A percentile compares a stretch with the other conserved stretches of the same genome.
Evolutionary conservation across 2,329 filamentous ascomycete species (phyloP).

Genomic region (Aspergillus sp.): DNA sequence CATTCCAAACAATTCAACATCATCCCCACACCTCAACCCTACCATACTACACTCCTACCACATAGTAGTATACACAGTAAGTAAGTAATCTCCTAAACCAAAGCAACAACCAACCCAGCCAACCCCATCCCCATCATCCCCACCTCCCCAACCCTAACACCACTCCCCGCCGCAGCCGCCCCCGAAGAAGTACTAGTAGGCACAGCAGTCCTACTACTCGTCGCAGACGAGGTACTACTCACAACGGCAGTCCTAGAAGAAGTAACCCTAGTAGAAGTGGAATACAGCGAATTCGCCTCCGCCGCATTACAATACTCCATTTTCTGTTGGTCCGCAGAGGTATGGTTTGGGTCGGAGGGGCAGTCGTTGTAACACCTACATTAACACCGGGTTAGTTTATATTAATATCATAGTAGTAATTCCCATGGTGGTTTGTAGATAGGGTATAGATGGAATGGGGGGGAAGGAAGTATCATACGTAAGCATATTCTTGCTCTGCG

Average conservation of each 20-base stretch:
- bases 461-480: constrained; percentile 7
- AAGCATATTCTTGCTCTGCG: constrained; percentile 17
- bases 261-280: constrained; percentile 9
- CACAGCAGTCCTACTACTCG: constrained; percentile 2
- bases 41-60: no score
- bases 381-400: no score
- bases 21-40: no score
- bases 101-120: constrained; percentile 1
- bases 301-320: constrained; percentile 47
- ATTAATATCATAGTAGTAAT: no score
- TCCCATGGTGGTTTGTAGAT: no score
- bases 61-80: background rate
- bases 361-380: constrained; percentile 65
- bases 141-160: background rate
- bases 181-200: no score
- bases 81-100: background rate
- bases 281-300: constrained; percentile 34
- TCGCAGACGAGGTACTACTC: constrained; percentile 25
- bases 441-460: no score
- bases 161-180: background rate
- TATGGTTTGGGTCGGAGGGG: constrained; percentile 49
- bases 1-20: no score
- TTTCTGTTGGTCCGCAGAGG: constrained; percentile 35
- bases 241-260: no score
- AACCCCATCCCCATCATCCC: constrained; percentile 4